phyloP scores from a whole-genome alignment of 257 asterid species.

The Linderniella brevidens region DNA sequence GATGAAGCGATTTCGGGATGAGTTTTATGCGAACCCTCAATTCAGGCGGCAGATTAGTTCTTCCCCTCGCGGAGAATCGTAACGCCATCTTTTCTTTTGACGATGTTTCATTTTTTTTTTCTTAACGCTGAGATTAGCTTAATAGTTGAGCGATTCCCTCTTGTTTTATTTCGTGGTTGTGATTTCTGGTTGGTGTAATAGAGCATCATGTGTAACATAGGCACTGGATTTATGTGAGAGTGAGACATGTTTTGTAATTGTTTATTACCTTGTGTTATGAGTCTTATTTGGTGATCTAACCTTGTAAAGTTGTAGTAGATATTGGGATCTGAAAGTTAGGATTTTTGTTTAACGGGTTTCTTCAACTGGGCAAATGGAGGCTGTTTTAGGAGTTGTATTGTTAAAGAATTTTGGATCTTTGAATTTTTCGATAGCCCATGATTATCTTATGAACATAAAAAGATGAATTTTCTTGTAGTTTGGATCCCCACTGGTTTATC shows the following conservation, averaged over 20 bases:
- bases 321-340: no score
- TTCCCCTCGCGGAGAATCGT: constrained; percentile 48
- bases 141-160: constrained; percentile 12
- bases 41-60: constrained; percentile 44
- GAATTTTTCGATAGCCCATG: neutral
- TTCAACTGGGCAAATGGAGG: neutral
- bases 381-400: no score
- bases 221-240: no score
- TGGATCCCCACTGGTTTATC: no score
- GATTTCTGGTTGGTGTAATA: neutral
- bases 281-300: no score
- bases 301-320: no score
- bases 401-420: no score
- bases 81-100: constrained; percentile 10
- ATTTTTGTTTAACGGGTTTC: no score
- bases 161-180: constrained; percentile 2
- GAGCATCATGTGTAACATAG: no score
- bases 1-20: constrained; percentile 84
- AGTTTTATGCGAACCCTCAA: constrained; percentile 41
- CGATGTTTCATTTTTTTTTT: neutral
- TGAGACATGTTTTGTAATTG: no score
- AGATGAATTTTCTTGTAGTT: no score
- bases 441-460: neutral
- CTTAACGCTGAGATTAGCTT: constrained; percentile 3
- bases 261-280: no score